phyloP scores from a whole-genome alignment of 768 basidiomycete species.

The Exsudoporus frostii region DNA sequence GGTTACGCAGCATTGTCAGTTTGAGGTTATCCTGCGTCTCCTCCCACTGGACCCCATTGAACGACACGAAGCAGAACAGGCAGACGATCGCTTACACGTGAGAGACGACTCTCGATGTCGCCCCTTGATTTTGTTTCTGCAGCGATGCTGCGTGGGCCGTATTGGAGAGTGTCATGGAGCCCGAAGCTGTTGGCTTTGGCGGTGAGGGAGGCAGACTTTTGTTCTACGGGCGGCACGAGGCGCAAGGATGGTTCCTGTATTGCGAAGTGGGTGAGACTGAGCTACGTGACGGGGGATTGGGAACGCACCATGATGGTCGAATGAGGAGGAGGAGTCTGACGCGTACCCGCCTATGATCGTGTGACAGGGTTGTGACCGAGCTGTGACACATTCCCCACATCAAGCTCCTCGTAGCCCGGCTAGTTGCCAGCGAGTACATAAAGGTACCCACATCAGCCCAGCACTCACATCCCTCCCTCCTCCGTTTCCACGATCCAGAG shows the following conservation, averaged over 20 bases:
- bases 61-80: background rate
- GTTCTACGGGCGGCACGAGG: conserved; percentile 53
- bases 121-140: conserved; percentile 64
- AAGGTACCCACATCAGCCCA: conserved; percentile 1
- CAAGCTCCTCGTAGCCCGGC: background rate
- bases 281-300: background rate
- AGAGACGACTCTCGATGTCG: conserved; percentile 65
- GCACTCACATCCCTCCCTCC: background rate
- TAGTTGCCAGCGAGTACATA: conserved; percentile 2
- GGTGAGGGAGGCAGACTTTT: conserved; percentile 61
- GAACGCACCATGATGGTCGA: conserved; percentile 21
- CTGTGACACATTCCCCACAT: conserved; percentile 27
- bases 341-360: conserved; percentile 17
- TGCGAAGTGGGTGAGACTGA: background rate
- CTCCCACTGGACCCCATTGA: conserved; percentile 68
- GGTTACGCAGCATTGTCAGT: conserved; percentile 78
- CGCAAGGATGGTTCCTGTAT: conserved; percentile 50
- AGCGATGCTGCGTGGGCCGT: conserved; percentile 81
- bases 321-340: conserved; percentile 5
- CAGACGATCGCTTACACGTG: conserved; percentile 54
- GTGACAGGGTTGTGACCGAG: conserved; percentile 27
- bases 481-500: background rate
- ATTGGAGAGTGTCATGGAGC: conserved; percentile 82
- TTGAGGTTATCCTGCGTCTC: conserved; percentile 86
- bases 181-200: conserved; percentile 74